phyloP scores from a whole-genome alignment of 306 rosid genomes.

The Ochetophila trinervis region DNA sequence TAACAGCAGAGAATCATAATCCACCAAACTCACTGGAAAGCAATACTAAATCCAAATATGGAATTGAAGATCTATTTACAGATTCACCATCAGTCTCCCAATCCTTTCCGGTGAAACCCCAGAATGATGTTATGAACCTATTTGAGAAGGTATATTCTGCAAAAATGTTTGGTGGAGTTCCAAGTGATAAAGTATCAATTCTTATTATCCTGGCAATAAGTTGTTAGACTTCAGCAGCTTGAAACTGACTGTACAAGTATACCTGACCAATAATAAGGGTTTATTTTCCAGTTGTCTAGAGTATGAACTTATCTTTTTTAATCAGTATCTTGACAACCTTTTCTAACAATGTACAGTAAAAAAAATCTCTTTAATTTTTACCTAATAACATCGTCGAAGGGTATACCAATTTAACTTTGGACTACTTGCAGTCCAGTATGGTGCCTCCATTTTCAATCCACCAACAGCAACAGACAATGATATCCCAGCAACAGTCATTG shows the following conservation, averaged over 20 bases:
- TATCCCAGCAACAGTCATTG: conserved; percentile 17
- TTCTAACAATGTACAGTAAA: neutral
- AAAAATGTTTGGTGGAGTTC: neutral
- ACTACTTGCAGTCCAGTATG: conserved; percentile 13
- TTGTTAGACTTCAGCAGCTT: no score
- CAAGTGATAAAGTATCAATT: neutral
- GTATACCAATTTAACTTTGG: conserved; percentile 5
- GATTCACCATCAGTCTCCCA: conserved; percentile 7
- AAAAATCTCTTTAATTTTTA: no score
- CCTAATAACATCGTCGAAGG: no score
- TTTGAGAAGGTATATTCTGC: conserved; percentile 14
- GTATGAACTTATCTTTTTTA: neutral
- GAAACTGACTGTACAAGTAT: no score
- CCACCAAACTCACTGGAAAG: conserved; percentile 1
- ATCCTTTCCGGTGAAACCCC: conserved; percentile 5
- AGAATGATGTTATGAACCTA: conserved; percentile 12
- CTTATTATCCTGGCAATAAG: no score
- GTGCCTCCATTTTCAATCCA: conserved; percentile 16
- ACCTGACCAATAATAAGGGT: neutral
- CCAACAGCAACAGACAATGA: conserved; percentile 13
- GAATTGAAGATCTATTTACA: conserved; percentile 11
- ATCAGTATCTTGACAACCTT: neutral
- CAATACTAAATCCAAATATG: conserved; percentile 13
- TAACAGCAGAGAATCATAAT: neutral
- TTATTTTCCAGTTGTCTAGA: neutral